Evolutionary conservation across 225 moss, liverwort and hornwort genomes (phyloP).

Genomic region (Antitrichia curtipendula): DNA sequence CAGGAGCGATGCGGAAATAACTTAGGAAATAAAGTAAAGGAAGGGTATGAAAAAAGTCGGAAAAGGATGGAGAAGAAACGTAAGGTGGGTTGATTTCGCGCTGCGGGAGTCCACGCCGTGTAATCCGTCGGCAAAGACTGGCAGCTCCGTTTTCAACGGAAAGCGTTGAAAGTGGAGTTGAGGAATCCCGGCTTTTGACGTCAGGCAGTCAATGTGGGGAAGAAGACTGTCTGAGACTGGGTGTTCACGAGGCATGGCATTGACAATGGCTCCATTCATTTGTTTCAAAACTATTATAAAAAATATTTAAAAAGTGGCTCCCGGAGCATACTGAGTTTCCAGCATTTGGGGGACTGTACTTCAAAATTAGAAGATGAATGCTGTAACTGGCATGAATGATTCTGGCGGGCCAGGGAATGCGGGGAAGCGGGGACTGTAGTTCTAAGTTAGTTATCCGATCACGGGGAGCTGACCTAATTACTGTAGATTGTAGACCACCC

Average conservation of each 20-base stretch:
- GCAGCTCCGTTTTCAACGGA: background rate
- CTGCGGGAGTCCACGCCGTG: background rate
- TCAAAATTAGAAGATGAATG: background rate
- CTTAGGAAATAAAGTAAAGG: background rate
- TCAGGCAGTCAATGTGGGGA: background rate
- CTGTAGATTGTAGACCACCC: accelerated
- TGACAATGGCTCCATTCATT: background rate
- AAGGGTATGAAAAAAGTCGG: background rate
- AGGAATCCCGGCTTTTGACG: background rate
- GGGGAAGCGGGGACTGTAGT: background rate
- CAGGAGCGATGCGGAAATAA: background rate
- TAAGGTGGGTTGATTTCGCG: too few relatives aligned
- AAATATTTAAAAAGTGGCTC: too few relatives aligned
- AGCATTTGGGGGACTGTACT: background rate
- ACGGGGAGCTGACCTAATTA: background rate
- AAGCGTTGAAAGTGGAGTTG: background rate
- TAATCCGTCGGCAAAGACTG: background rate
- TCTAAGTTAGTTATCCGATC: background rate
- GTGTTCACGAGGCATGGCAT: background rate
- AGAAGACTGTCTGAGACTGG: background rate
- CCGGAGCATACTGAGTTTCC: too few relatives aligned
- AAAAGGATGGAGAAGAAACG: background rate
- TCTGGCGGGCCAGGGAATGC: background rate
- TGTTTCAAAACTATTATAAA: too few relatives aligned
- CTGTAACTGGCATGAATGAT: too few relatives aligned